Conservation (phyloP, 2,329 filamentous ascomycete genomes). For the Aspergillus sp. region DNA sequence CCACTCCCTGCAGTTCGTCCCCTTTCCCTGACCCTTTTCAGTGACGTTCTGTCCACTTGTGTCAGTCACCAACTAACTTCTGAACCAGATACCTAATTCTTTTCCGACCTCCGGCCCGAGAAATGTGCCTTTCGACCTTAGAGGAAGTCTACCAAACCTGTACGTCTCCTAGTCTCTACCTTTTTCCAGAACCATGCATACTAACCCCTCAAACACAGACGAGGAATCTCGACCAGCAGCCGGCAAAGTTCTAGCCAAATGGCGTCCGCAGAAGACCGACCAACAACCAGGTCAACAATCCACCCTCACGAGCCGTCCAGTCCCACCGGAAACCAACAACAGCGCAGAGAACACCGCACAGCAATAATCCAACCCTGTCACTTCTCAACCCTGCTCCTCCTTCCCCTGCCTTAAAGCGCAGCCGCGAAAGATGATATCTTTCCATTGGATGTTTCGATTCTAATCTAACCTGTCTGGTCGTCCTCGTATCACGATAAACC, state of each 20-base stretch:
- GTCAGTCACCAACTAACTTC: conserved; percentile 13
- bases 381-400: background rate
- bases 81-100: conserved; percentile 52
- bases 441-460: background rate
- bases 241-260: conserved; percentile 55
- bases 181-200: conserved; percentile 6
- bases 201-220: conserved; percentile 28
- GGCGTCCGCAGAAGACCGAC: conserved; percentile 49
- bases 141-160: conserved; percentile 59
- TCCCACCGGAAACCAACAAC: background rate
- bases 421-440: background rate
- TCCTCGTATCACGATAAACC: background rate
- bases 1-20: conserved; percentile 54
- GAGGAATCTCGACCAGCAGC: conserved; percentile 49
- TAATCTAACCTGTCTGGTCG: background rate
- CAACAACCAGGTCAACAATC: conserved; percentile 16
- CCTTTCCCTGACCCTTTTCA: background rate
- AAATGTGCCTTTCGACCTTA: conserved; percentile 57
- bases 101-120: conserved; percentile 59
- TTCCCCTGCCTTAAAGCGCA: background rate
- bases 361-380: background rate
- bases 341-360: background rate
- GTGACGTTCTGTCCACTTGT: background rate
- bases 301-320: conserved; percentile 8
- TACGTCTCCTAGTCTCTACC: conserved; percentile 28